Percentiles rank a stretch among this genome's conserved stretches.
These are phyloP conservation scores for Mallotus japonicus DNA, from an alignment of 441 rosid genomes.

Conservation along the genomic window DNA sequence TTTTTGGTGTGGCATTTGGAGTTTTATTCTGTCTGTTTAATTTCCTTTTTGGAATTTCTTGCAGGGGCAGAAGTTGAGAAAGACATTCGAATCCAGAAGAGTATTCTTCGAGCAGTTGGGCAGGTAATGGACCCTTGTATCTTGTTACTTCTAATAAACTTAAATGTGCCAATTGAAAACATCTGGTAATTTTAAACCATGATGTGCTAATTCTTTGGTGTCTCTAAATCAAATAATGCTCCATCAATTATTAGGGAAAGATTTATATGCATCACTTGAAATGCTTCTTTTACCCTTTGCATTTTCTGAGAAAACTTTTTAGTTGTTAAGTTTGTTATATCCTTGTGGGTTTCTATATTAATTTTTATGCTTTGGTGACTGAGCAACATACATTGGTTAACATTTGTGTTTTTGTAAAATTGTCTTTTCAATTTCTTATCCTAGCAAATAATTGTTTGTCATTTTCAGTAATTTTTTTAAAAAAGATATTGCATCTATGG, in stretches of 20 bases:
- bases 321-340: not conserved
- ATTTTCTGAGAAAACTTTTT: not conserved
- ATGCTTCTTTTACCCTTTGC: not conserved
- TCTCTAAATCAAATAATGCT: not conserved
- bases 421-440: not conserved
- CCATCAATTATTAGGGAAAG: not conserved
- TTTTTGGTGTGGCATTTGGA: constrained; percentile 16
- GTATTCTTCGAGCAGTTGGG: constrained; percentile 78
- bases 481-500: not conserved
- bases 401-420: not conserved
- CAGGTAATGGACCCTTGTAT: constrained; percentile 48
- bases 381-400: no score
- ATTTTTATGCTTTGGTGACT: not conserved
- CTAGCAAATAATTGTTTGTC: not conserved
- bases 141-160: not conserved
- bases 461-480: not conserved
- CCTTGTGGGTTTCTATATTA: not conserved
- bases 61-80: constrained; percentile 81
- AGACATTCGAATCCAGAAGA: constrained; percentile 67
- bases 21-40: constrained; percentile 18
- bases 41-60: constrained; percentile 20
- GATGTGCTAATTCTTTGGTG: not conserved
- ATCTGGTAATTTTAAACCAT: not conserved
- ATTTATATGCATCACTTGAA: not conserved
- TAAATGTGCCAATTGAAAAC: constrained; percentile 2